Evolutionary conservation across 306 rosid genomes (phyloP).

Genomic region (Cajanus cajan): DNA sequence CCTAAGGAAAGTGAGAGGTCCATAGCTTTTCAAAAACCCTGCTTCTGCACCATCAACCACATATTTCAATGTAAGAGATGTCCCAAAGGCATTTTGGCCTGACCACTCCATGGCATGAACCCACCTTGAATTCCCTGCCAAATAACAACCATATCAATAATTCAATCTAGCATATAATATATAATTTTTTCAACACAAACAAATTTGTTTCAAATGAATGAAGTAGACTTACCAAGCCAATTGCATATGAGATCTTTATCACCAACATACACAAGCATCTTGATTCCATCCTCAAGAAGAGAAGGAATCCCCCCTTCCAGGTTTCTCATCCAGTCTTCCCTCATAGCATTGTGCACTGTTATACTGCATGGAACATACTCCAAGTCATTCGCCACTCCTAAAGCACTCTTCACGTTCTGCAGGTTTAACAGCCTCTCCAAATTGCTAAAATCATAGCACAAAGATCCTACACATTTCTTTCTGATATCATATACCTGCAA

Average conservation of each 20-base stretch:
- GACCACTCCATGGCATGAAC: slow-evolving; percentile 87
- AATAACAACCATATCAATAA: not conserved
- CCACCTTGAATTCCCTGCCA: slow-evolving; percentile 80
- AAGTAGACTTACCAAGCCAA: slow-evolving; percentile 72
- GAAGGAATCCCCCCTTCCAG: slow-evolving; percentile 79
- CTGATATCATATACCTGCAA: slow-evolving; percentile 79
- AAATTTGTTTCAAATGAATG: not conserved
- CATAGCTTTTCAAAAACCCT: slow-evolving; percentile 59
- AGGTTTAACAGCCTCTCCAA: slow-evolving; percentile 60
- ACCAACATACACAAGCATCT: slow-evolving; percentile 78
- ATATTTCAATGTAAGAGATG: slow-evolving; percentile 39
- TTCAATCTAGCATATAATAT: too few relatives aligned
- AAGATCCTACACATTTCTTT: slow-evolving; percentile 62
- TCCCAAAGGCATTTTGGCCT: slow-evolving; percentile 56
- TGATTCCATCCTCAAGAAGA: slow-evolving; percentile 88
- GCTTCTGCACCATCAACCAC: slow-evolving; percentile 65
- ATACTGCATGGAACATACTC: slow-evolving; percentile 68
- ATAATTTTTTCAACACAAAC: not conserved
- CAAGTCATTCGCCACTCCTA: slow-evolving; percentile 63
- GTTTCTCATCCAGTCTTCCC: slow-evolving; percentile 76
- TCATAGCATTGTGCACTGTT: slow-evolving; percentile 50
- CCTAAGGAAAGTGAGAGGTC: slow-evolving; percentile 79
- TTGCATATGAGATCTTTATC: slow-evolving; percentile 88
- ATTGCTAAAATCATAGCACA: slow-evolving; percentile 78
- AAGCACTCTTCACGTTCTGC: slow-evolving; percentile 47